Evolutionary conservation across 2,329 filamentous ascomycete genomes (phyloP).

Genomic region (Aspergillus neotritici): DNA sequence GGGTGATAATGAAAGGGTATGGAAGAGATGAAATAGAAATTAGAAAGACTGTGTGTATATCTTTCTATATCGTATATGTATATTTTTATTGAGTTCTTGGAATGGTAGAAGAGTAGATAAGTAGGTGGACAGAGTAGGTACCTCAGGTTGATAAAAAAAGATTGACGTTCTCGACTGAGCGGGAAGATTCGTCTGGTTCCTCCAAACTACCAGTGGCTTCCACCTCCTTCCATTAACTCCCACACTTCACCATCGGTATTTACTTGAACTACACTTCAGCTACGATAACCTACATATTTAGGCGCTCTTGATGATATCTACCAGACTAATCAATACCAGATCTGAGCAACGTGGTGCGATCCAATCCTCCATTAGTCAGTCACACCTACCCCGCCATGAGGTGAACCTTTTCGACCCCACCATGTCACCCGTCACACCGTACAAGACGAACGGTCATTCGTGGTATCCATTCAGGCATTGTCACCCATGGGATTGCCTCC

Average conservation of each 20-base stretch:
- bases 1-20: conserved; percentile 9
- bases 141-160: conserved; percentile 7
- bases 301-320: too few species aligned
- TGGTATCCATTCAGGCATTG: too few species aligned
- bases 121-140: conserved; percentile 5
- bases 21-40: too few species aligned
- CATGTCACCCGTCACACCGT: too few species aligned
- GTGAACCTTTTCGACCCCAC: too few species aligned
- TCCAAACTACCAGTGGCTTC: conserved; percentile 18
- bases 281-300: too few species aligned
- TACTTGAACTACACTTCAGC: background rate
- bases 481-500: too few species aligned
- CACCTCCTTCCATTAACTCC: conserved; percentile 14
- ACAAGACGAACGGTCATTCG: too few species aligned
- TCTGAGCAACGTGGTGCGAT: too few species aligned
- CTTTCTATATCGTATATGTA: background rate
- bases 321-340: too few species aligned
- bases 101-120: background rate
- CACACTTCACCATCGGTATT: background rate
- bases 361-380: too few species aligned
- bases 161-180: conserved; percentile 14
- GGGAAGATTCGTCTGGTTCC: conserved; percentile 21
- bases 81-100: background rate
- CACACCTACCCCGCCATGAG: too few species aligned
- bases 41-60: background rate